Base-by-base conservation (phyloP, 352 stramenopile genomes). In the Pythium chondricola region DNA sequence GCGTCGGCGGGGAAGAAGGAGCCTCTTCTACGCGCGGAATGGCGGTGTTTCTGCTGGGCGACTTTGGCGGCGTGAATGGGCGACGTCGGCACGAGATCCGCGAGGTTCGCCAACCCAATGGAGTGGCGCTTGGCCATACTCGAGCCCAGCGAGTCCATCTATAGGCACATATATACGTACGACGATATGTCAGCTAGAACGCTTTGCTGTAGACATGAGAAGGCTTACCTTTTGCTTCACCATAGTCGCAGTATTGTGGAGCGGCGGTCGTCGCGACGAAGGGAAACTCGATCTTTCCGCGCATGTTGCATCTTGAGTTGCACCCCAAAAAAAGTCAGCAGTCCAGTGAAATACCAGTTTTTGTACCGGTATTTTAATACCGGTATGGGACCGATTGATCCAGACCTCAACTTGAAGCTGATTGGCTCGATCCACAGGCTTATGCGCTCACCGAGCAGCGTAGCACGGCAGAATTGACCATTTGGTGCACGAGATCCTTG, bases 401-500 rank as follows among this genome's bases (percentile, higher is more conserved):
- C 7, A 7, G 8, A 16, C 9, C n/a, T 48, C 22, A 52, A 53
- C 51, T 59, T 52, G n/a, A 56, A 50, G 39, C 46, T 62, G 47
- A 62, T 62, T 62, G 54, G 54, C 27, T 29, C 17, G 48, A 62
- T 62, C 41, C 47, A 56, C 52, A 40, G 32, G 39, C 39, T 45
- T 24, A 8, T 33, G 29, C 8, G 13, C 24, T 10, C 18, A 35
- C 32, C 11, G 36, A 31, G 21, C 39, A 30, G 7, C n/a, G 2
- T 16, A 41, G 5, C 54, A 55, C 54, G 54, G 24, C 47, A 27
- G 46, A 51, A 52, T 52, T 31, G 8, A n/a, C n/a, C n/a, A n/a
- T n/a, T n/a, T n/a, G n/a, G n/a, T n/a, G n/a, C 43, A 21, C 21
- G 43, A 40, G 27, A 49, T 40, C n/a, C n/a, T n/a, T n/a, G n/a